These are phyloP conservation scores for Salix caprea DNA, from an alignment of 345 rosid genomes.

Conservation along the genomic window DNA sequence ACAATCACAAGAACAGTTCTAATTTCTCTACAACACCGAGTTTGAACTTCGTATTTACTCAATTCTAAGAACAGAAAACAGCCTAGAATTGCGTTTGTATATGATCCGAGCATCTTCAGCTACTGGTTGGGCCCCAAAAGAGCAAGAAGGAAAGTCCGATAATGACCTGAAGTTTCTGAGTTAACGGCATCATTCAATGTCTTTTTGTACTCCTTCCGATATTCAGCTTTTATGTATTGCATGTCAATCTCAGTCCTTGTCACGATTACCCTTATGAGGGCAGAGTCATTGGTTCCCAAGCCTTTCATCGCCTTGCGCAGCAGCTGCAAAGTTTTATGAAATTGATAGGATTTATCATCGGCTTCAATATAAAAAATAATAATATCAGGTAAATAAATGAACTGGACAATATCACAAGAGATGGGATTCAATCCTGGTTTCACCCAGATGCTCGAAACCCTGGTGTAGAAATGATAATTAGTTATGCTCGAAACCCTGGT, in stretches of 20 bases:
- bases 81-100: neutral
- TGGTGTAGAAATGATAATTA: too few relatives aligned
- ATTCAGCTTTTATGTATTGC: slow-evolving; percentile 63
- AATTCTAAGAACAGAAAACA: neutral
- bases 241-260: slow-evolving; percentile 70
- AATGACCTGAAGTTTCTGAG: slow-evolving; percentile 65
- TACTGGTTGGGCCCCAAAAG: slow-evolving; percentile 57
- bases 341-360: neutral
- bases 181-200: slow-evolving; percentile 55
- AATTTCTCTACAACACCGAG: neutral
- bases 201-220: slow-evolving; percentile 51
- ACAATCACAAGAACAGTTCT: too few relatives aligned
- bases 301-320: slow-evolving; percentile 62
- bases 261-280: slow-evolving; percentile 55
- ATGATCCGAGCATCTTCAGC: neutral
- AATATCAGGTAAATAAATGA: neutral
- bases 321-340: slow-evolving; percentile 26
- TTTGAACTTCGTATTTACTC: neutral
- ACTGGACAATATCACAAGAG: neutral
- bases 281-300: slow-evolving; percentile 51
- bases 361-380: neutral
- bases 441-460: neutral
- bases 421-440: neutral
- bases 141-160: slow-evolving; percentile 52
- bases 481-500: too few relatives aligned